A percentile compares a stretch with the other conserved stretches of the same genome.
These are phyloP conservation scores for Eucalyptus rudis DNA, from an alignment of 345 rosid species.

Conservation along the genomic window DNA sequence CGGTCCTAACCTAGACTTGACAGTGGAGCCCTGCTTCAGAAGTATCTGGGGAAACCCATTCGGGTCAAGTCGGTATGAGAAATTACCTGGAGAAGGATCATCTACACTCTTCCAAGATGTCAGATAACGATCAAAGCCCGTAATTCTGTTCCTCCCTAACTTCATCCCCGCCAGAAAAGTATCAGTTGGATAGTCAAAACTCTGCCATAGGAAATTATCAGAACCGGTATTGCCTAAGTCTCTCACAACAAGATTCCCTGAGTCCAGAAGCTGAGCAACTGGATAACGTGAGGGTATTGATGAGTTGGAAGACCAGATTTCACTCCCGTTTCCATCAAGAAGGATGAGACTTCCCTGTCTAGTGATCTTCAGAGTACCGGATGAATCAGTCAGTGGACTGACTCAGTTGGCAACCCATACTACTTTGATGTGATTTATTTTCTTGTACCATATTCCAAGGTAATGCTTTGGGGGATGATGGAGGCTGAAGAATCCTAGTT, in stretches of 20 bases:
- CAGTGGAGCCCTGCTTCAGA: background rate
- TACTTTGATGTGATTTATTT: too few relatives aligned
- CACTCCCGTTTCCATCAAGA: too few relatives aligned
- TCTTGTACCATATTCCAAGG: too few relatives aligned
- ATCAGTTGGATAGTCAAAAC: slow-evolving; percentile 30
- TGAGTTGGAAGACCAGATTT: background rate
- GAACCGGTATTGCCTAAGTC: background rate
- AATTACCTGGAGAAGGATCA: slow-evolving; percentile 21
- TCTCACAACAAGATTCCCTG: slow-evolving; percentile 21
- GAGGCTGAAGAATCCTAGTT: too few relatives aligned
- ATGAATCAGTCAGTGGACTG: too few relatives aligned
- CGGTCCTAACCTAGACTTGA: slow-evolving; percentile 14
- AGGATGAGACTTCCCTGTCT: too few relatives aligned
- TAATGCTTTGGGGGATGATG: too few relatives aligned
- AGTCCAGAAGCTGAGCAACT: slow-evolving; percentile 17
- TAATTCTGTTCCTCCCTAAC: slow-evolving; percentile 12
- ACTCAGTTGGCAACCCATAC: too few relatives aligned
- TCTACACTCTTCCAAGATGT: slow-evolving; percentile 22
- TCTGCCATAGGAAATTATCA: slow-evolving; percentile 21
- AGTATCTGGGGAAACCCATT: slow-evolving; percentile 22
- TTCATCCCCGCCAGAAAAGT: slow-evolving; percentile 33
- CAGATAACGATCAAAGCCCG: slow-evolving; percentile 6
- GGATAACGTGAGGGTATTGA: background rate
- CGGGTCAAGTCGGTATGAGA: background rate
- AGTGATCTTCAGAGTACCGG: too few relatives aligned